phyloP scores from a whole-genome alignment of 306 rosid genomes.

The Castanea mollissima region DNA sequence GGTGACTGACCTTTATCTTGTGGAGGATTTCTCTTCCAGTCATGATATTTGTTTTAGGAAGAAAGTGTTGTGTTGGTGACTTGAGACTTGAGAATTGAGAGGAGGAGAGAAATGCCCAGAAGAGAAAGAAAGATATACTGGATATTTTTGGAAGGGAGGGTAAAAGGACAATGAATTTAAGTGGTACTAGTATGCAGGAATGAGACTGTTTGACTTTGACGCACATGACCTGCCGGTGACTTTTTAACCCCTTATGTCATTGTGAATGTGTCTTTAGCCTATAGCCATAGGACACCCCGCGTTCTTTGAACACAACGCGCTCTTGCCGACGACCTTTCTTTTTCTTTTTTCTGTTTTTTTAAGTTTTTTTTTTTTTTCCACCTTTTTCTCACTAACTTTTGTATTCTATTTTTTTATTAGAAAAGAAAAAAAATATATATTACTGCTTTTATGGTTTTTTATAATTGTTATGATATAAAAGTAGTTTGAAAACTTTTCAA shows the following conservation, averaged over 20 bases:
- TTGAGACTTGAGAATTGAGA: background rate
- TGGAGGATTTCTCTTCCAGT: slow-evolving; percentile 41
- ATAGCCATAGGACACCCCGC: slow-evolving; percentile 1
- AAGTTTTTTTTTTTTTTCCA: background rate
- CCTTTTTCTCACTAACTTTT: too few species aligned
- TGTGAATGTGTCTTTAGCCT: too few species aligned
- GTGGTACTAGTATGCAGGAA: background rate
- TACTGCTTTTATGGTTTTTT: too few species aligned
- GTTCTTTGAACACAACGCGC: slow-evolving; percentile 25
- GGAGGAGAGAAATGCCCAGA: background rate
- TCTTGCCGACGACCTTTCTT: slow-evolving; percentile 35
- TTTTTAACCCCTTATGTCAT: background rate
- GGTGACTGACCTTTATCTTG: slow-evolving; percentile 31
- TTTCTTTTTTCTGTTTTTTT: background rate
- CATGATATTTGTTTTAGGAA: slow-evolving; percentile 17
- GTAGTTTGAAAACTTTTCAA: too few species aligned
- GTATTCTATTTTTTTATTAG: too few species aligned
- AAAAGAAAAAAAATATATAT: too few species aligned
- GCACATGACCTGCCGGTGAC: slow-evolving; percentile 18
- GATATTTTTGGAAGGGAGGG: background rate
- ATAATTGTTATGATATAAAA: too few species aligned
- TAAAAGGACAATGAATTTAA: background rate
- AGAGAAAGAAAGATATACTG: background rate
- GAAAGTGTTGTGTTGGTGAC: background rate
- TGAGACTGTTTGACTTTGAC: slow-evolving; percentile 28